Evolutionary conservation across 345 rosid species (phyloP), one percentile per base, ranked within the genome.

Genomic region (Aquilaria sinensis): DNA sequence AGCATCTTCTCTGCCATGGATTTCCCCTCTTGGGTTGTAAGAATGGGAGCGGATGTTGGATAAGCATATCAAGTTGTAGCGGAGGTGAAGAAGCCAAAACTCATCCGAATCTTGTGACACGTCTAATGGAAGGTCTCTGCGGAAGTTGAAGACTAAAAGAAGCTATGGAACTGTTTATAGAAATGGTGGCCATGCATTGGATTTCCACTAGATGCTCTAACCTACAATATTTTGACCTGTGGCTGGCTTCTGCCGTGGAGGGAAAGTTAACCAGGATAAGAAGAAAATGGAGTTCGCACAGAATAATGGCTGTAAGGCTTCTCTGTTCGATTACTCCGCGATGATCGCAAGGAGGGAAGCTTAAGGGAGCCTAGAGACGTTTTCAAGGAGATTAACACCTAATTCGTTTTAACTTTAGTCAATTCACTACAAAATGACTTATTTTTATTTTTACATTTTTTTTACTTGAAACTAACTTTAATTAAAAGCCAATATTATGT

Each of bases 251-350:
- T 83, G 83, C 77, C 66, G 63, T 16, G 67, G 54, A 10, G 96
- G 92, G 59, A 88, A 88, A 76, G 90, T 83, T 72, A 89, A 80
- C 65, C 78, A 71, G 57, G 99, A 83, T 1, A 76, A 70, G 78
- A 86, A 80, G 79, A 85, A 90, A 64, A 53, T 93, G 62, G 92
- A 88, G 29, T 89, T 92, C 47, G 88, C 86, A 96, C 90, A 78
- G 79, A 80, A 68, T 66, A 85, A 86, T 53, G 96, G 97, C 65
- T 88, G 90, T 64, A 67, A 31, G 53, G 96, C 96, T 2, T 88
- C 86, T 54, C 57, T 88, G 33, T 80, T 77, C 70, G 86, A 84
- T 45, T 88, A 91, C 77, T 80, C 92, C 1, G 46, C 89, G 54
- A 33, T 88, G 13, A 88, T 91, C 77, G 87, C 68, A 83, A 78